Evolutionary conservation across 108 stramenopile species (phyloP), one percentile per base, ranked within the genome.

Genomic region (Asterionellopsis glacialis): DNA sequence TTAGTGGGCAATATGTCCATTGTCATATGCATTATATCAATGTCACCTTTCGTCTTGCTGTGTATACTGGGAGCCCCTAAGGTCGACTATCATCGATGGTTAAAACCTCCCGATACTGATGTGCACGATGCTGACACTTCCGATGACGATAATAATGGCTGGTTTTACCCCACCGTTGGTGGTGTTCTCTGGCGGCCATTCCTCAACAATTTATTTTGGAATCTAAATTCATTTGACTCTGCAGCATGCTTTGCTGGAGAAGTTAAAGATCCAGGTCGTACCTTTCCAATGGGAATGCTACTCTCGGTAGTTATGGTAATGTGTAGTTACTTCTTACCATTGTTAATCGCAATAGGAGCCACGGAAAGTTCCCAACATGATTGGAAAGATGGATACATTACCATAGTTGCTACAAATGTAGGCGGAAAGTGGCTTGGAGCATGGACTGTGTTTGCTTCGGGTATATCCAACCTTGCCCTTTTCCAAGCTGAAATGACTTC

Each of bases 181-280:
- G 93, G 88, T 19, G 79, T 97, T 57, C 26, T 88, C 2, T 96
- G 95, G 95, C 52, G 92, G 47, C 85, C 91, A 3, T 93, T 82
- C 42, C 67, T 98, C 51, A 98, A 98, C 72, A 94, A 95, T 63
- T 62, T 98, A 39, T 98, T 95, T 58, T 98, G 97, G 97, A 95
- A 97, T 60, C 67, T 95, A 24, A 97, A 95, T 59, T 82, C 81
- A 47, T 98, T 95, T 57, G 97, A 98, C 59, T 56, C 52, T 22
- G 96, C 85, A 3, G 91, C 85, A 9, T 76, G 72, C 18, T 95
- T 96, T 65, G 88, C 94, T 11, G 93, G 79, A 2, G 95, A 96
- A 57, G 87, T 95, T 7, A 67, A 92, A 5, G 73, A 88, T 58
- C 86, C 91, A 1, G 87, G 68, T 11, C 69, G 63, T 11, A 69